Conservation (phyloP, 2,329 filamentous ascomycete species). For the Fusarium nodosum region DNA sequence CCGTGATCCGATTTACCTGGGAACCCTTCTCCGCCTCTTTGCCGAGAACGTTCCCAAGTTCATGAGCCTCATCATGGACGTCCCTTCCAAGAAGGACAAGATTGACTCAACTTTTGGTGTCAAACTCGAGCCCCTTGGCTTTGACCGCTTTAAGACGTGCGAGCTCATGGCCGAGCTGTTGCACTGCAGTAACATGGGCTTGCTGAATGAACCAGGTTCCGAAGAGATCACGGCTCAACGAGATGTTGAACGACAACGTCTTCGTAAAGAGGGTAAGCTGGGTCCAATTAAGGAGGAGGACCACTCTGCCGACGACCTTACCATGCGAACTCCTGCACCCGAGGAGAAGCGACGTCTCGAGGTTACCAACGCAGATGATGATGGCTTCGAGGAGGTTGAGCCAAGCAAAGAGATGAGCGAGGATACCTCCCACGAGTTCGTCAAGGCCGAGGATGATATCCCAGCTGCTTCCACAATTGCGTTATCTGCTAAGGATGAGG, state of each 20-base stretch:
- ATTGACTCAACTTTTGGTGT: constrained; percentile 90
- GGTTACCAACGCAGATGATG: constrained; percentile 85
- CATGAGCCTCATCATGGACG: constrained; percentile 88
- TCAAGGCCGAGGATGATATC: constrained; percentile 71
- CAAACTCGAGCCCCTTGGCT: constrained; percentile 93
- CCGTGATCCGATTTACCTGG: constrained; percentile 94
- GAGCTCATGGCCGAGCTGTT: constrained; percentile 98
- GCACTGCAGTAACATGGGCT: constrained; percentile 98
- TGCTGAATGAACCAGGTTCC: constrained; percentile 91
- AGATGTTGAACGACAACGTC: constrained; percentile 83
- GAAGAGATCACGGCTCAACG: constrained; percentile 86
- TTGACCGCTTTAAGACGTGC: constrained; percentile 98
- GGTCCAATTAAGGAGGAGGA: constrained; percentile 57
- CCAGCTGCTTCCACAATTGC: constrained; percentile 48
- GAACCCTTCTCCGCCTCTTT: constrained; percentile 88
- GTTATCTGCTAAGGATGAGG: constrained; percentile 68
- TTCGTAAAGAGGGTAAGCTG: constrained; percentile 83
- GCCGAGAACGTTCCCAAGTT: constrained; percentile 93
- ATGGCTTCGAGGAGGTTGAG: constrained; percentile 92
- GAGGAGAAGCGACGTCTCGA: constrained; percentile 79
- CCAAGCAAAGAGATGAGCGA: constrained; percentile 78
- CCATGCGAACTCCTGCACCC: constrained; percentile 67
- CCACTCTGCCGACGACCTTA: constrained; percentile 68
- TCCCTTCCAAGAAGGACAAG: constrained; percentile 78
- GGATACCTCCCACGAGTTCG: constrained; percentile 77